These are phyloP conservation scores for Alternaria sp. DNA, from an alignment of 2,329 filamentous ascomycete species.

Conservation along the genomic window DNA sequence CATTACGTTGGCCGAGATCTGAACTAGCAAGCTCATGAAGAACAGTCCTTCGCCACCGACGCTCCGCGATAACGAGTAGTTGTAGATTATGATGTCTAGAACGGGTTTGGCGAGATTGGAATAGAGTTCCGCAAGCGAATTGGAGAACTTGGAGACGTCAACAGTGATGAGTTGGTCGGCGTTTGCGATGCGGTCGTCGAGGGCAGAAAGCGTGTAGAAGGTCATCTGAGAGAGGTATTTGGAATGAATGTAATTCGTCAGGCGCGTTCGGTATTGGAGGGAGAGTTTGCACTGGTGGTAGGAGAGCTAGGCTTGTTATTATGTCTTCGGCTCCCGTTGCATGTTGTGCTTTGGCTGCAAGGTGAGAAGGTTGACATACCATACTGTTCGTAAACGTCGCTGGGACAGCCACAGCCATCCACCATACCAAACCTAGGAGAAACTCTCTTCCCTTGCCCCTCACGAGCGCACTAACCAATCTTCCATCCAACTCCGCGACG, in stretches of 20 bases:
- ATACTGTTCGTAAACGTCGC: slow-evolving; percentile 99
- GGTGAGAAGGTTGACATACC: slow-evolving; percentile 62
- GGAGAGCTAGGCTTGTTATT: slow-evolving; percentile 69
- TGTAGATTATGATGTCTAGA: slow-evolving; percentile 96
- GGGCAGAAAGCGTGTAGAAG: slow-evolving; percentile 92
- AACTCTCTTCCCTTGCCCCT: slow-evolving; percentile 92
- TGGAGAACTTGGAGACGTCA: slow-evolving; percentile 95
- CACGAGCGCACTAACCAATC: slow-evolving; percentile 89
- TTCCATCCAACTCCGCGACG: slow-evolving; percentile 94
- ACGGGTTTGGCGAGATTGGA: slow-evolving; percentile 95
- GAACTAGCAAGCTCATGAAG: slow-evolving; percentile 92
- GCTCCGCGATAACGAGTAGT: slow-evolving; percentile 88
- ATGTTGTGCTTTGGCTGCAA: not conserved
- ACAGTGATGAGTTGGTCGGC: slow-evolving; percentile 97
- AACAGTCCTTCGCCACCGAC: slow-evolving; percentile 97
- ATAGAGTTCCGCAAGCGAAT: slow-evolving; percentile 92
- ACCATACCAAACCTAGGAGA: slow-evolving; percentile 87
- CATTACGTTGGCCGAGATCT: slow-evolving; percentile 92
- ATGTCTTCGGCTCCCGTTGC: not conserved
- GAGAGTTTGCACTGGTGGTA: slow-evolving; percentile 97
- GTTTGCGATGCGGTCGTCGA: slow-evolving; percentile 98
- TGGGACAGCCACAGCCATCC: slow-evolving; percentile 96
- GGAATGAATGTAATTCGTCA: slow-evolving; percentile 95
- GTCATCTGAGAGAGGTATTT: slow-evolving; percentile 97
- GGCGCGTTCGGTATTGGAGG: slow-evolving; percentile 86